Evolutionary conservation across 139 green algal genomes (phyloP).

Genomic region (Helicosporidium sp.): DNA sequence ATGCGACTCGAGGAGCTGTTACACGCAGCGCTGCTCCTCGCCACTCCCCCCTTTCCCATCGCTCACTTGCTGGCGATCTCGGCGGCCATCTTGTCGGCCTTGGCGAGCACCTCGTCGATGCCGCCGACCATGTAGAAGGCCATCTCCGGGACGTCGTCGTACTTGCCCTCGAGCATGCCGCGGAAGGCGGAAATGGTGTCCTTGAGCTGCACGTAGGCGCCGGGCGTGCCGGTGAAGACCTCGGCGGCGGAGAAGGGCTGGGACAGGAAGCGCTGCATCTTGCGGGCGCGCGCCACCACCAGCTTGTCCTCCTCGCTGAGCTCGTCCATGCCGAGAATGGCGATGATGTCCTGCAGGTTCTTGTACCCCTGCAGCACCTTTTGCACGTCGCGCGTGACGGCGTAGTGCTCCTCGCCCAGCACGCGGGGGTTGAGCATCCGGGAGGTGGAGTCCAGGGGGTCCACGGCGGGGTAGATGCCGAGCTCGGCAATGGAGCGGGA

Average conservation of each 20-base stretch:
- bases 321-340: slow-evolving; percentile 99
- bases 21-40: too few species aligned
- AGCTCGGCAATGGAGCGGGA: slow-evolving; percentile 94
- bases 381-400: slow-evolving; percentile 81
- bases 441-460: slow-evolving; percentile 94
- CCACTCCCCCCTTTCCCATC: background rate
- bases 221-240: slow-evolving; percentile 91
- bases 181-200: slow-evolving; percentile 88
- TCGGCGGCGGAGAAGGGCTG: slow-evolving; percentile 98
- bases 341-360: slow-evolving; percentile 99
- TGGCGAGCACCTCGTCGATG: slow-evolving; percentile 60
- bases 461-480: slow-evolving; percentile 98
- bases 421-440: slow-evolving; percentile 90
- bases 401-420: slow-evolving; percentile 91
- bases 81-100: slow-evolving; percentile 46
- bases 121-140: slow-evolving; percentile 99
- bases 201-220: slow-evolving; percentile 90
- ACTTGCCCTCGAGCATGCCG: slow-evolving; percentile 78
- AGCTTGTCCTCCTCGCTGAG: slow-evolving; percentile 98
- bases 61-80: slow-evolving; percentile 16
- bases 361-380: slow-evolving; percentile 95
- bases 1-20: too few species aligned
- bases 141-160: slow-evolving; percentile 95
- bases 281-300: slow-evolving; percentile 86
- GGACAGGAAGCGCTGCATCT: slow-evolving; percentile 96